Percentiles rank a stretch among this genome's conserved stretches.
Conservation (phyloP, 2,329 filamentous ascomycete genomes). For the Xylariaceae sp. region DNA sequence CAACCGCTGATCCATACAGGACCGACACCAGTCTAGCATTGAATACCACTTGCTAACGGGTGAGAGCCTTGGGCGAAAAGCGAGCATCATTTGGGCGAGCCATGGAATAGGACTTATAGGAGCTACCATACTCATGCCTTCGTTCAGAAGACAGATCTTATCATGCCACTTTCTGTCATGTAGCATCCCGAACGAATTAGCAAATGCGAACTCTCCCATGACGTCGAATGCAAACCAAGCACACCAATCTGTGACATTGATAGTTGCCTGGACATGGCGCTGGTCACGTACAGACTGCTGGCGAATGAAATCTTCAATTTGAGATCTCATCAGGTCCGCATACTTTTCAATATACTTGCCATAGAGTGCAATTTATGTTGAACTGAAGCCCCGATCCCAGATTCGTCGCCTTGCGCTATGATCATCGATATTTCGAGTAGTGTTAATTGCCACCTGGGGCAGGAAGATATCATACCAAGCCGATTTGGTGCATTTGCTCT, state of each 20-base stretch:
- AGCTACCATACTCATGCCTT: constrained; percentile 2
- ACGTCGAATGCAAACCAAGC: constrained; percentile 23
- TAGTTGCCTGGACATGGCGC: neutral
- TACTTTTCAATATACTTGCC: constrained; percentile 15
- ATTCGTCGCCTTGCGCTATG: constrained; percentile 17
- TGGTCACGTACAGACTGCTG: neutral
- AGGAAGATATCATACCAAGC: constrained; percentile 25
- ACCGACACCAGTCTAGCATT: neutral
- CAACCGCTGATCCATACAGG: constrained; percentile 5
- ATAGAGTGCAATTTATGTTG: constrained; percentile 11
- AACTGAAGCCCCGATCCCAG: constrained; percentile 18
- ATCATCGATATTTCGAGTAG: constrained; percentile 6
- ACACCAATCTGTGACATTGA: constrained; percentile 21
- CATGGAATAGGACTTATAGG: constrained; percentile 10
- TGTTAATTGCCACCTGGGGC: constrained; percentile 16
- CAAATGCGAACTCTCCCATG: constrained; percentile 25
- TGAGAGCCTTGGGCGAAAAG: neutral
- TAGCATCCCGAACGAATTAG: constrained; percentile 21
- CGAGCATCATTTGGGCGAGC: neutral
- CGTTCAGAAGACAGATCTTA: constrained; percentile 8
- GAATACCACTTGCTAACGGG: neutral
- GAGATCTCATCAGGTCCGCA: constrained; percentile 8
- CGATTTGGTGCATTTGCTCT: constrained; percentile 16
- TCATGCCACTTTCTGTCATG: constrained; percentile 16
- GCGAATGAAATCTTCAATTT: constrained; percentile 4